Evolutionary conservation across 495 filamentous ascomycete genomes (phyloP).

Genomic region (Monascus purpureus): DNA sequence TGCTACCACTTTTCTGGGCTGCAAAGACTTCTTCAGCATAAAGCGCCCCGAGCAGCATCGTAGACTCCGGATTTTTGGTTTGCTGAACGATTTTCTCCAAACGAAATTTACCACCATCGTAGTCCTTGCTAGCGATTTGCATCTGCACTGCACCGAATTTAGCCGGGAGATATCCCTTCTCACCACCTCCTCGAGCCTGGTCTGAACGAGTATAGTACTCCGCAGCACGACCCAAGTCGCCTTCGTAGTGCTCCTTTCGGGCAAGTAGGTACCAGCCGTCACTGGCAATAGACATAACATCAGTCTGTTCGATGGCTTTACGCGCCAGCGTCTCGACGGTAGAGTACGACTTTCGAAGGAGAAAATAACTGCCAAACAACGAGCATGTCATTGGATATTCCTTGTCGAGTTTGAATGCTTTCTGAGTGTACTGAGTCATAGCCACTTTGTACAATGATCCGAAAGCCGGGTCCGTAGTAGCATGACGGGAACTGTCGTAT

Average conservation of each 20-base stretch:
- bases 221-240: slow-evolving; percentile 49
- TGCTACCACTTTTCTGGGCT: slow-evolving; percentile 51
- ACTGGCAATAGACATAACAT: slow-evolving; percentile 88
- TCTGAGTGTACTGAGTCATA: slow-evolving; percentile 86
- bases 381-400: slow-evolving; percentile 81
- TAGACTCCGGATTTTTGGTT: slow-evolving; percentile 75
- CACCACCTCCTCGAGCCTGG: slow-evolving; percentile 71
- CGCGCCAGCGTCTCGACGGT: slow-evolving; percentile 78
- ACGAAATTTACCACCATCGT: slow-evolving; percentile 82
- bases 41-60: slow-evolving; percentile 76
- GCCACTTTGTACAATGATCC: slow-evolving; percentile 74
- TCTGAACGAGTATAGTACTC: slow-evolving; percentile 84
- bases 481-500: slow-evolving; percentile 62
- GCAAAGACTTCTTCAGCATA: slow-evolving; percentile 89
- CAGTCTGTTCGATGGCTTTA: slow-evolving; percentile 87
- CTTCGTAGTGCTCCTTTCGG: slow-evolving; percentile 68
- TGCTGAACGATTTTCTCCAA: slow-evolving; percentile 86
- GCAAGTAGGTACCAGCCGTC: slow-evolving; percentile 94
- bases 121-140: slow-evolving; percentile 66
- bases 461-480: slow-evolving; percentile 67
- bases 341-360: slow-evolving; percentile 56
- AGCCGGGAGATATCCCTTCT: slow-evolving; percentile 78
- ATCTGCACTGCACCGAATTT: slow-evolving; percentile 89
- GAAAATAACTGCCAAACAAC: slow-evolving; percentile 78
- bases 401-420: slow-evolving; percentile 90